phyloP scores from a whole-genome alignment of 2,329 filamentous ascomycete genomes.

The Fusarium sororula region DNA sequence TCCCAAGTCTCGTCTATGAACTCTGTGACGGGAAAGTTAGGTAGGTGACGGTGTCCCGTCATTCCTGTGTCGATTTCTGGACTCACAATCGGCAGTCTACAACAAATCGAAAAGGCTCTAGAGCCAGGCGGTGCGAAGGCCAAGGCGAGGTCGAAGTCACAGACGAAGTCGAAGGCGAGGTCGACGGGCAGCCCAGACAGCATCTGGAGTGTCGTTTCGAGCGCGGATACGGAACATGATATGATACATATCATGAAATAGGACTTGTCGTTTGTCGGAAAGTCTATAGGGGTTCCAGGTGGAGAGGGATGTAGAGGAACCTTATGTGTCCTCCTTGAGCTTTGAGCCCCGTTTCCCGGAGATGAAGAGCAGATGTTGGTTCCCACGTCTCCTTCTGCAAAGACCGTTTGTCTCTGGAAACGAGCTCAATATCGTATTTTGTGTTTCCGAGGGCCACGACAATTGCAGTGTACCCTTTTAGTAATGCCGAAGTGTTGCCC shows the following conservation, averaged over 20 bases:
- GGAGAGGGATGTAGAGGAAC: conserved; percentile 40
- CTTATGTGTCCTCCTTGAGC: conserved; percentile 39
- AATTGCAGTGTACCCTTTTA: conserved; percentile 40
- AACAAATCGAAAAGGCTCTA: conserved; percentile 40
- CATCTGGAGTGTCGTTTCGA: conserved; percentile 15
- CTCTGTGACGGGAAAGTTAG: conserved; percentile 39
- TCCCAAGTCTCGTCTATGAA: conserved; percentile 38
- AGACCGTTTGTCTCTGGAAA: conserved; percentile 37
- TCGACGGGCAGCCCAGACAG: conserved; percentile 22
- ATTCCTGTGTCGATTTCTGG: background rate
- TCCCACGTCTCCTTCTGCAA: conserved; percentile 36
- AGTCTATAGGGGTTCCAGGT: conserved; percentile 34
- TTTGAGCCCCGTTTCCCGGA: conserved; percentile 38
- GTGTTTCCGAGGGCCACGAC: conserved; percentile 40
- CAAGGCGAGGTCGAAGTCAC: conserved; percentile 18
- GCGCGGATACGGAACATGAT: conserved; percentile 35
- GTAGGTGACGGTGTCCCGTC: conserved; percentile 12
- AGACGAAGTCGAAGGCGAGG: conserved; percentile 13
- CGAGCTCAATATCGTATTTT: conserved; percentile 38
- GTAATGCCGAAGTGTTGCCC: conserved; percentile 39
- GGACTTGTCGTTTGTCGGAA: background rate
- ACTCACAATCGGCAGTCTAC: conserved; percentile 29
- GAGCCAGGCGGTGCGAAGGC: conserved; percentile 29
- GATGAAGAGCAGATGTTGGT: conserved; percentile 35
- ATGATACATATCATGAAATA: conserved; percentile 44